phyloP scores from a whole-genome alignment of 169 alveolate genomes.

The Cystoisospora suis region DNA sequence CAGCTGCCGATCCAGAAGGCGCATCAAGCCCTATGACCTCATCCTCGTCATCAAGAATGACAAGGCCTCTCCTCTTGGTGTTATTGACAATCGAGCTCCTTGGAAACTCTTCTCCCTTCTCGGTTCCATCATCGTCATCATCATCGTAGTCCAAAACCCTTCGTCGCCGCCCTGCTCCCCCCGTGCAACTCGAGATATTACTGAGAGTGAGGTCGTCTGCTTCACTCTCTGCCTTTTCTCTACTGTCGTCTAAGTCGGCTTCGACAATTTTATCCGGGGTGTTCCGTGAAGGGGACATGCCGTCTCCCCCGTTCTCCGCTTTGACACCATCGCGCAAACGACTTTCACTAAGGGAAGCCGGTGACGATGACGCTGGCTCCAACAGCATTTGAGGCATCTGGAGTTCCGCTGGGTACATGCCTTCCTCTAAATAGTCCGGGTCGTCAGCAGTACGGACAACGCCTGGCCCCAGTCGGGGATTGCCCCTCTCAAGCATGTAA shows the following conservation, averaged over 20 bases:
- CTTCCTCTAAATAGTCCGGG: conserved; percentile 40
- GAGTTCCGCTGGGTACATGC: conserved; percentile 56
- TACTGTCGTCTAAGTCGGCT: not conserved
- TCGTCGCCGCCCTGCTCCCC: not conserved
- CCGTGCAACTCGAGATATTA: not conserved
- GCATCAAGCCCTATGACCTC: not conserved
- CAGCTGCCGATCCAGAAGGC: not conserved
- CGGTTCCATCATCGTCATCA: conserved; percentile 44
- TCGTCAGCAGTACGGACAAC: conserved; percentile 43
- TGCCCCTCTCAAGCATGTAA: conserved; percentile 44
- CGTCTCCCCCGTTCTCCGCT: conserved; percentile 55
- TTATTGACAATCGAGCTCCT: not conserved
- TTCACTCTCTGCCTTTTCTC: not conserved
- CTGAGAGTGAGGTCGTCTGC: not conserved
- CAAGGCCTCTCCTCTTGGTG: conserved; percentile 6
- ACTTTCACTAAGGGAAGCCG: not conserved
- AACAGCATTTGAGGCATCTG: conserved; percentile 58
- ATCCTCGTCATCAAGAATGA: conserved; percentile 19
- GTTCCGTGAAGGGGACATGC: not conserved
- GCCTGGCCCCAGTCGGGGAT: conserved; percentile 44
- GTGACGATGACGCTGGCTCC: conserved; percentile 33
- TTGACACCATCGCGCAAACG: conserved; percentile 43
- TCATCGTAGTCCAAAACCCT: conserved; percentile 40
- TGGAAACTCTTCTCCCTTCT: not conserved
- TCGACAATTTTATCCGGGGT: not conserved